Percentiles rank a stretch among this genome's conserved stretches.
Conservation (phyloP, 1,284 basidiomycete genomes). For the Ceratobasidium sp. region DNA sequence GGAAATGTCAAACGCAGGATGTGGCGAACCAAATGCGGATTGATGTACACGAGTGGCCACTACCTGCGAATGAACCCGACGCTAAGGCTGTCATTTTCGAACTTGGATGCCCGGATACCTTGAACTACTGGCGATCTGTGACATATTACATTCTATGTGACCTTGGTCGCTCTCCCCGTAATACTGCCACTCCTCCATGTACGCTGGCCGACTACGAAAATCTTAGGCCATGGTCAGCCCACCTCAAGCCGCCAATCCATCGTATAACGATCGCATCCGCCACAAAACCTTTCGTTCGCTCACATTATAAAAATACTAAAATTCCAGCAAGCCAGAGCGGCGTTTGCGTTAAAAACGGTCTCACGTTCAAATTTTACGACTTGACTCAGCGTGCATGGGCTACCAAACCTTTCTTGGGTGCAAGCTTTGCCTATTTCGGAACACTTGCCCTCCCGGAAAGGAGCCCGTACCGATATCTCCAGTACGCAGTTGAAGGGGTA, state of each 20-base stretch:
- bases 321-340: slow-evolving; percentile 54
- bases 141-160: slow-evolving; percentile 58
- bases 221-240: neutral
- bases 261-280: slow-evolving; percentile 58
- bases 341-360: slow-evolving; percentile 58
- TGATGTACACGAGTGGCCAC: slow-evolving; percentile 64
- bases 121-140: slow-evolving; percentile 62
- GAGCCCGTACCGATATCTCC: slow-evolving; percentile 59
- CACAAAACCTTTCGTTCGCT: slow-evolving; percentile 59
- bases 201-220: neutral
- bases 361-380: slow-evolving; percentile 54
- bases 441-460: slow-evolving; percentile 54
- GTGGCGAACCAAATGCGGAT: slow-evolving; percentile 55
- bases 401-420: slow-evolving; percentile 41
- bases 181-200: neutral
- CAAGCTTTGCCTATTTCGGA: slow-evolving; percentile 53
- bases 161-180: neutral
- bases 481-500: slow-evolving; percentile 58
- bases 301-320: slow-evolving; percentile 57
- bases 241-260: no score
- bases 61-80: slow-evolving; percentile 55
- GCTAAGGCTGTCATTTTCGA: slow-evolving; percentile 63
- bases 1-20: slow-evolving; percentile 57
- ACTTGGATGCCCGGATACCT: slow-evolving; percentile 59
- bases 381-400: slow-evolving; percentile 44